Conservation (phyloP, 2,329 filamentous ascomycete species). For the Epichloe scottii region DNA sequence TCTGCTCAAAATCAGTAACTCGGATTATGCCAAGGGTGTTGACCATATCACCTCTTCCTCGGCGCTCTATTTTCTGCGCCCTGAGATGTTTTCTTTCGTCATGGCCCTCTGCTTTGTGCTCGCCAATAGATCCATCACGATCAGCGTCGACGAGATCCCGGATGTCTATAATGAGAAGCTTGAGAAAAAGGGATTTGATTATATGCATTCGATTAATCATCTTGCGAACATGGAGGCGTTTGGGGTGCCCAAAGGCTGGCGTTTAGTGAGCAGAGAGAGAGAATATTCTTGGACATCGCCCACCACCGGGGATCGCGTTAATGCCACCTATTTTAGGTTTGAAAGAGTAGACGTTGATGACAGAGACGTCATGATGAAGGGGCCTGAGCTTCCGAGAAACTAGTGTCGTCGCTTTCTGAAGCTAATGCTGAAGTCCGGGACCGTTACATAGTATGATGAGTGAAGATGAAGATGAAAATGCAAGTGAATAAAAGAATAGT, state of each 20-base stretch:
- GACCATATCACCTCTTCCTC: background rate
- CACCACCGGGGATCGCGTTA: background rate
- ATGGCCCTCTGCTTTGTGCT: background rate
- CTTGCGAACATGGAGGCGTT: background rate
- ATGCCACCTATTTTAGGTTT: background rate
- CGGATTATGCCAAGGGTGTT: background rate
- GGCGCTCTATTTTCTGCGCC: background rate
- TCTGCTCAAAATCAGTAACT: background rate
- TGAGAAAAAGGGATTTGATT: background rate
- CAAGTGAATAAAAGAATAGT: too few species aligned
- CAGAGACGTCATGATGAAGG: too few species aligned
- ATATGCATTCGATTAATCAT: background rate
- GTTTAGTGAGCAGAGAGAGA: background rate
- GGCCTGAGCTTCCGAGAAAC: too few species aligned
- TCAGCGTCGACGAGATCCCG: background rate
- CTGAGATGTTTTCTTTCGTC: background rate
- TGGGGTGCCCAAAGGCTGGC: background rate
- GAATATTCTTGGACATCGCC: background rate
- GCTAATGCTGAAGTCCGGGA: too few species aligned
- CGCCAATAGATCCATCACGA: constrained; percentile 1
- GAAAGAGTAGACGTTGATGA: background rate
- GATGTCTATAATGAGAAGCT: background rate
- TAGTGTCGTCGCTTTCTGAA: too few species aligned
- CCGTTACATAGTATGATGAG: too few species aligned
- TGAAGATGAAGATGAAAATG: too few species aligned